A percentile compares a stretch with the other conserved stretches of the same genome.
These are phyloP conservation scores for Crithidia fasciculata DNA, from an alignment of 208 protist species.

Conservation along the genomic window DNA sequence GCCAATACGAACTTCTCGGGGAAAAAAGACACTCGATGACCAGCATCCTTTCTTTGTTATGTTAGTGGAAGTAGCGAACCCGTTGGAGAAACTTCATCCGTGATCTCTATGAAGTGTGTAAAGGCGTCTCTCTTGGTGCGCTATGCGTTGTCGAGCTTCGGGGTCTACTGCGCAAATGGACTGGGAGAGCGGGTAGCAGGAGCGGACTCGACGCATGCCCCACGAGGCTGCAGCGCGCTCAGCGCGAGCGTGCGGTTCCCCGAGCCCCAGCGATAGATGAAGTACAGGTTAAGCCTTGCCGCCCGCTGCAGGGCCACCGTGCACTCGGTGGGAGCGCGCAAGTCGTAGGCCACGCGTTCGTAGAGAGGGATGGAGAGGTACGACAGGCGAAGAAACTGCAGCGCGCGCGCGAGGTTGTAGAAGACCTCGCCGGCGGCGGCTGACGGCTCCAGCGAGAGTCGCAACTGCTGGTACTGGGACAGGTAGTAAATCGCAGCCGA, in stretches of 20 bases:
- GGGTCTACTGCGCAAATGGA: conserved; percentile 3
- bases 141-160: no score
- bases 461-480: conserved; percentile 63
- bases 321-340: conserved; percentile 69
- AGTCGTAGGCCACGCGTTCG: conserved; percentile 69
- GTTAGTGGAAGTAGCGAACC: no score
- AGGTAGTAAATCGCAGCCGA: conserved; percentile 83
- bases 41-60: no score
- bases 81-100: no score
- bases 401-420: conserved; percentile 84
- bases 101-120: no score
- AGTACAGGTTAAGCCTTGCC: conserved; percentile 83
- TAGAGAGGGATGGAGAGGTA: conserved; percentile 83
- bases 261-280: conserved; percentile 70
- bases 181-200: neutral
- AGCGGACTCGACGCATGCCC: neutral
- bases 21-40: no score
- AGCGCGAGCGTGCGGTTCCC: conserved; percentile 65
- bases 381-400: conserved; percentile 76
- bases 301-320: conserved; percentile 68
- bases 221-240: conserved; percentile 47
- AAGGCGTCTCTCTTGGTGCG: no score
- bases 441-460: conserved; percentile 44
- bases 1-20: no score
- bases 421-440: conserved; percentile 66